Conservation (phyloP, 257 asterid species). For the Cruciata laevipes region DNA sequence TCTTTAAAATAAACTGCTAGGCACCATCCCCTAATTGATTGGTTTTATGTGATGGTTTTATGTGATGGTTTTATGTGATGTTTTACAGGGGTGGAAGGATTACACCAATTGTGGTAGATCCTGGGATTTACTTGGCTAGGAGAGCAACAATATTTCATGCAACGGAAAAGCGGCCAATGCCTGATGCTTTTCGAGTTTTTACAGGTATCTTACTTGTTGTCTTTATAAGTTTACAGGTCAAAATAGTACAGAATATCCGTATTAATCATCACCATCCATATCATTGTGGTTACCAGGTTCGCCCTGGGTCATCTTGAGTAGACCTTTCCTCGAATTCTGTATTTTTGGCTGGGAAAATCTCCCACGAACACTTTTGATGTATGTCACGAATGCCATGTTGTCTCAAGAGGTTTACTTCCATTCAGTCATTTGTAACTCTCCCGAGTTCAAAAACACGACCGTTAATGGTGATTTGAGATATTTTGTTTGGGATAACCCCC, state of each 20-base stretch:
- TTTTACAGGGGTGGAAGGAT: constrained; percentile 69
- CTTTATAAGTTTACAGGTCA: not conserved
- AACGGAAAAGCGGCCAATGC: constrained; percentile 85
- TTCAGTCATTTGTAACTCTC: constrained; percentile 76
- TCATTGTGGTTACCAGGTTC: constrained; percentile 54
- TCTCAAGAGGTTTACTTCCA: constrained; percentile 94
- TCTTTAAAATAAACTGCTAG: constrained; percentile 5
- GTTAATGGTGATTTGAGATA: constrained; percentile 84
- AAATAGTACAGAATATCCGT: not conserved
- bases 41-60: constrained; percentile 23
- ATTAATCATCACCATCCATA: not conserved
- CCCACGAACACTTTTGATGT: constrained; percentile 89
- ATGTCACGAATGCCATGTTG: constrained; percentile 53
- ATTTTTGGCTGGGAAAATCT: constrained; percentile 94
- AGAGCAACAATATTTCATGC: constrained; percentile 85
- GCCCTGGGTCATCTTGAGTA: constrained; percentile 86
- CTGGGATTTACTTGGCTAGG: constrained; percentile 81
- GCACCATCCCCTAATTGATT: constrained; percentile 13
- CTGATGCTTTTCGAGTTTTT: constrained; percentile 80
- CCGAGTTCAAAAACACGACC: constrained; percentile 66
- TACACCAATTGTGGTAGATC: constrained; percentile 86
- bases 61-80: constrained; percentile 21
- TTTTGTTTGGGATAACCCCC: constrained; percentile 92
- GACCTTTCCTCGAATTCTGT: constrained; percentile 82
- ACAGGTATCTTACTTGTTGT: constrained; percentile 46